These are phyloP conservation scores for Cytospora chrysosperma DNA, from an alignment of 2,329 filamentous ascomycete genomes.

Conservation along the genomic window DNA sequence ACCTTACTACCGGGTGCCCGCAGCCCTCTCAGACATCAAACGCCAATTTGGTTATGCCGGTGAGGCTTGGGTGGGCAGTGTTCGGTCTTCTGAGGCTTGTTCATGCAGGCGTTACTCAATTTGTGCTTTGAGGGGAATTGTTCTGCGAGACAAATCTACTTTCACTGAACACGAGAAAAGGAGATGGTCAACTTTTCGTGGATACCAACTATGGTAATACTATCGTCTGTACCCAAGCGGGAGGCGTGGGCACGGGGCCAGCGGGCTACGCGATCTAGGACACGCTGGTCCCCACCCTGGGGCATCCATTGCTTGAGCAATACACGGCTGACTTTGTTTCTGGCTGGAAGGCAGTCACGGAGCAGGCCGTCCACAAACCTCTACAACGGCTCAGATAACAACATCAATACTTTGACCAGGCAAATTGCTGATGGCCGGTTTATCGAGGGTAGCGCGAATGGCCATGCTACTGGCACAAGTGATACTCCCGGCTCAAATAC, in stretches of 20 bases:
- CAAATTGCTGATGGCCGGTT: conserved; percentile 34
- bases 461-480: not conserved
- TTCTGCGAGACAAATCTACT: too few relatives aligned
- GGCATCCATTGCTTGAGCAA: too few relatives aligned
- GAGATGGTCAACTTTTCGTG: not conserved
- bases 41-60: not conserved
- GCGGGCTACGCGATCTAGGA: not conserved
- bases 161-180: not conserved
- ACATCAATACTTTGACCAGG: conserved; percentile 28
- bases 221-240: not conserved
- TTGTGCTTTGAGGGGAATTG: not conserved
- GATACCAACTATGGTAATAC: not conserved
- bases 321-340: conserved; percentile 32
- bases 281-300: not conserved
- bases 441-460: conserved; percentile 24
- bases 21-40: not conserved
- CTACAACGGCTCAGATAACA: conserved; percentile 29
- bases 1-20: not conserved
- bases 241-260: not conserved
- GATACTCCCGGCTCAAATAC: not conserved
- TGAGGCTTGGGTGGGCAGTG: not conserved
- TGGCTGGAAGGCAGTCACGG: conserved; percentile 29
- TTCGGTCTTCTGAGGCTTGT: not conserved
- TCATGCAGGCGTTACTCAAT: not conserved
- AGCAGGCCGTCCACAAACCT: conserved; percentile 23